Base-by-base conservation (phyloP, 2,329 filamentous ascomycete species). In the Xylaria sp. region DNA sequence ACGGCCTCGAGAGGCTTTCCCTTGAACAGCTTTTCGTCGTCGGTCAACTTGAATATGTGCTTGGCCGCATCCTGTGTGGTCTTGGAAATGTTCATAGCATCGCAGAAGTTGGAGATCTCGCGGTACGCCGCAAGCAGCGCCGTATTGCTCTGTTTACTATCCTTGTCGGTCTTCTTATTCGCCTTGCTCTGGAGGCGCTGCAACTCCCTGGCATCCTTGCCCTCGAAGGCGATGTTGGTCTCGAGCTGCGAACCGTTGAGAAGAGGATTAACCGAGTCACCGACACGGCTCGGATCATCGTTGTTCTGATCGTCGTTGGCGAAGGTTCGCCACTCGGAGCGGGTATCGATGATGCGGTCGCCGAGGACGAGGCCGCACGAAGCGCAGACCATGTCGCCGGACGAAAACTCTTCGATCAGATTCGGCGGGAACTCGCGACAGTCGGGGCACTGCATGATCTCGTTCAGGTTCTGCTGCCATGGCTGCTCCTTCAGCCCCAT, bases 311-410 rank as follows among this genome's bases (percentile, higher is more conserved):
- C 97, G 78, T 99, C 96, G 79, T 98, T 98, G 79, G 94, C 94
- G 83, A 99, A 99, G 0, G 96, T 99, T 79, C 96, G 93, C 96
- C 96, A 99, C 83, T 99, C 96, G 57, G 94, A 97, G 71, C 97
- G 92, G 70, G 93, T 97, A 79, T 99, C 97, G 78, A 99, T 94
- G 79, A 96, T 94, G 73, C 94, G 92, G 77, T 95, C 92, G 69
- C 92, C 92, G 36, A 99, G 88, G 6, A 99, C 96, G 41, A 98
- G 86, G 46, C 96, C 96, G 77, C 96, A 99, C 70, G 92, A 94
- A 67, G 88, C 92, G 79, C 96, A 99, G 64, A 99, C 94, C 79
- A 97, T 93, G 80, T 99, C 96, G 72, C 94, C 93, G 43, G 91
- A 92, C 6, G 94, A 94, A 79, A 95, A 96, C 79, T 98, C 96